A percentile compares a stretch with the other conserved stretches of the same genome.
Conservation (phyloP, 1,139 yeast genomes). For the Geotrichum carabidarum region DNA sequence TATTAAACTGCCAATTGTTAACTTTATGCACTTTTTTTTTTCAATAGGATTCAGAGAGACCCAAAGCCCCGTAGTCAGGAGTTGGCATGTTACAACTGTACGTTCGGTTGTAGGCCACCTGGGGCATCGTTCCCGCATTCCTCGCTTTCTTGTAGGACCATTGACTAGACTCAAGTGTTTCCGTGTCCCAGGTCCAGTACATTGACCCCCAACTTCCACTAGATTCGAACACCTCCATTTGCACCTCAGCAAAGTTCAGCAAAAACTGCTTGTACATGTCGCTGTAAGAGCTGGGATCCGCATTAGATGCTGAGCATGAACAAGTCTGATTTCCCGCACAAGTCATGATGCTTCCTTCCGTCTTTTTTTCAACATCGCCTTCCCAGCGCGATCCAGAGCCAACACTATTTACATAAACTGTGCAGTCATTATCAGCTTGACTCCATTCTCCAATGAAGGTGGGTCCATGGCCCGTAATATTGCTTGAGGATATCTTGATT, state of each 20-base stretch:
- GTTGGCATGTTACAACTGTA: constrained; percentile 27
- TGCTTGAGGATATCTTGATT: constrained; percentile 48
- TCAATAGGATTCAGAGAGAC: constrained; percentile 29
- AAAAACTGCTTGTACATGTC: constrained; percentile 31
- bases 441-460: constrained; percentile 82
- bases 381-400: constrained; percentile 80
- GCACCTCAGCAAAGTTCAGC: constrained; percentile 34
- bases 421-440: constrained; percentile 88
- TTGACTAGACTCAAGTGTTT: constrained; percentile 32
- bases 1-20: no score
- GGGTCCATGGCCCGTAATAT: constrained; percentile 49
- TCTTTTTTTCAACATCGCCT: constrained; percentile 38
- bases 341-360: neutral
- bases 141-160: constrained; percentile 37
- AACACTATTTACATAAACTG: constrained; percentile 80
- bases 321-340: constrained; percentile 26
- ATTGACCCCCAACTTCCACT: constrained; percentile 35
- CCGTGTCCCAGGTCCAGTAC: constrained; percentile 40
- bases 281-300: constrained; percentile 29
- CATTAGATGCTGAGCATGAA: constrained; percentile 31
- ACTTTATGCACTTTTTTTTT: neutral
- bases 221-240: constrained; percentile 35
- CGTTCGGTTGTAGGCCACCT: constrained; percentile 31
- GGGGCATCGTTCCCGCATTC: constrained; percentile 32
- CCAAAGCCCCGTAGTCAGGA: constrained; percentile 30